phyloP scores from a whole-genome alignment of 345 rosid genomes.

The Corchorus capsularis region DNA sequence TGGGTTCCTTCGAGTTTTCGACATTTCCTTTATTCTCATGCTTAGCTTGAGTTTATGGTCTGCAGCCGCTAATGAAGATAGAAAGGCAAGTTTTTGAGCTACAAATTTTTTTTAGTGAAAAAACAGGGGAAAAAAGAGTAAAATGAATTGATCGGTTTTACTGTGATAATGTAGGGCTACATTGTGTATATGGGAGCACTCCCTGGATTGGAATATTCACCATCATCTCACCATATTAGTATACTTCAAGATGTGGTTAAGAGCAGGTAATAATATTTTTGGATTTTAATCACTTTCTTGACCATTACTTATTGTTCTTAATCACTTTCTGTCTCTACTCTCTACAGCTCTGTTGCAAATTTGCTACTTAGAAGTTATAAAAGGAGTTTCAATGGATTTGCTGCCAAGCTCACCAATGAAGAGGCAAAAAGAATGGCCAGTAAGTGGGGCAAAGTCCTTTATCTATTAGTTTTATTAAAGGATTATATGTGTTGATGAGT shows the following conservation, averaged over 20 bases:
- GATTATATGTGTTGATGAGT: neutral
- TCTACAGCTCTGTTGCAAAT: constrained; percentile 27
- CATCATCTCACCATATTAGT: constrained; percentile 31
- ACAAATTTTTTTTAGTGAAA: too few relatives aligned
- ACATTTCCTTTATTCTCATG: neutral
- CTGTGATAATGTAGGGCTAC: constrained; percentile 28
- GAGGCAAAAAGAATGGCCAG: constrained; percentile 45
- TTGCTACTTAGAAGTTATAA: constrained; percentile 45
- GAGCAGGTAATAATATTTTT: constrained; percentile 26
- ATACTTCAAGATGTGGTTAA: constrained; percentile 33
- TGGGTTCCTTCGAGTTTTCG: neutral
- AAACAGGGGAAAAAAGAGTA: too few relatives aligned
- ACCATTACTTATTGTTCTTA: neutral
- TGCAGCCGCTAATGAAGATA: neutral
- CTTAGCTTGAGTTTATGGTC: neutral
- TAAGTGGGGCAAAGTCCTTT: constrained; percentile 21
- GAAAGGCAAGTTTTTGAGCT: neutral
- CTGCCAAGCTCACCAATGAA: constrained; percentile 39
- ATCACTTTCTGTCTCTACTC: neutral
- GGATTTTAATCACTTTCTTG: neutral
- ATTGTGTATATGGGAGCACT: constrained; percentile 44
- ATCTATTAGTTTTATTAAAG: neutral
- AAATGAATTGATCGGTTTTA: neutral
- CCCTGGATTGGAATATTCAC: constrained; percentile 23
- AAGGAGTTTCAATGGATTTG: constrained; percentile 65